Conservation (phyloP, 2,329 filamentous ascomycete species). For the Monosporascus sp. region DNA sequence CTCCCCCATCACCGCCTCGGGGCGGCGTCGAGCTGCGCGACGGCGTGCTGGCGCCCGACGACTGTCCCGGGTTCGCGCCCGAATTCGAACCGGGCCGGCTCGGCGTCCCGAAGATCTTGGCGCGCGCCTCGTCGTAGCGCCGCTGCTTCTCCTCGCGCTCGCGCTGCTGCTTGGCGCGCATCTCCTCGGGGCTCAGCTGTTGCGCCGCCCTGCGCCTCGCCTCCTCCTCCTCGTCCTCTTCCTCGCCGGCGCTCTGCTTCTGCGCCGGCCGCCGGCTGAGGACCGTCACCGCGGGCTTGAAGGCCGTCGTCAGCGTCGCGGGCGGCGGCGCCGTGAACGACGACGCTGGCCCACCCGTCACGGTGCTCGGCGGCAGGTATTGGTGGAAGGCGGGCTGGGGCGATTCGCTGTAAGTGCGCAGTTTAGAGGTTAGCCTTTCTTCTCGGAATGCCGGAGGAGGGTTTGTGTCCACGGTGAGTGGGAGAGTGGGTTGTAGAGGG, state of each 20-base stretch:
- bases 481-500: neutral
- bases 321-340: conserved; percentile 54
- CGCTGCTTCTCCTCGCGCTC: conserved; percentile 87
- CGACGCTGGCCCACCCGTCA: conserved; percentile 34
- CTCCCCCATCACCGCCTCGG: neutral
- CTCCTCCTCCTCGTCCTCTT: conserved; percentile 58
- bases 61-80: conserved; percentile 32
- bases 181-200: conserved; percentile 68
- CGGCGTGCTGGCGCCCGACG: conserved; percentile 51
- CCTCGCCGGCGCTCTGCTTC: conserved; percentile 30
- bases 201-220: conserved; percentile 44
- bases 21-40: conserved; percentile 60
- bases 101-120: conserved; percentile 69
- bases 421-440: no score
- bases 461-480: neutral
- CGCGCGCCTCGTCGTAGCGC: conserved; percentile 82
- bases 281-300: conserved; percentile 79
- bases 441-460: no score
- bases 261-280: conserved; percentile 73
- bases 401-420: conserved; percentile 55
- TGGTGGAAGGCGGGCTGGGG: conserved; percentile 64
- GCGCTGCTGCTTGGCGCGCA: conserved; percentile 68
- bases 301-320: conserved; percentile 50
- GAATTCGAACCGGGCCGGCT: conserved; percentile 7
- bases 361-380: conserved; percentile 69